Evolutionary conservation across 2,329 filamentous ascomycete species (phyloP).

Genomic region (Hypoxylon sp.): DNA sequence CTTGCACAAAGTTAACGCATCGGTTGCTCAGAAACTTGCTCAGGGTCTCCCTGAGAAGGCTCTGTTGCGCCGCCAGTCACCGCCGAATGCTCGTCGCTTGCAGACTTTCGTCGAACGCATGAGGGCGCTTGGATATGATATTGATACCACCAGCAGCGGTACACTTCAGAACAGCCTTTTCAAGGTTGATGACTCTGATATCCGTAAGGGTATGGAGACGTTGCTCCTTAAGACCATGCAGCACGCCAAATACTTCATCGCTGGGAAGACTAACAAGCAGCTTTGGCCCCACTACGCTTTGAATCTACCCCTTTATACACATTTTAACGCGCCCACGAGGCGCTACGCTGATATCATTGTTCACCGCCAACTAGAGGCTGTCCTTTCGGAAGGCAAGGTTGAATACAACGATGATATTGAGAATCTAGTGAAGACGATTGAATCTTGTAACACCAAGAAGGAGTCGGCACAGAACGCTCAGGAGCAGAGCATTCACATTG

Average conservation of each 20-base stretch:
- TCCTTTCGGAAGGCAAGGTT: conserved; percentile 83
- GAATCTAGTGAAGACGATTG: conserved; percentile 88
- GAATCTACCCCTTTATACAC: conserved; percentile 94
- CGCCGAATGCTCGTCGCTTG: conserved; percentile 89
- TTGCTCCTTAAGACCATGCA: conserved; percentile 95
- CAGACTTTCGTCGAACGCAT: conserved; percentile 94
- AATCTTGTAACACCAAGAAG: conserved; percentile 98
- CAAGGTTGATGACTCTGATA: conserved; percentile 87
- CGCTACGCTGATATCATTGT: conserved; percentile 96
- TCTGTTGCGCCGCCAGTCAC: conserved; percentile 85
- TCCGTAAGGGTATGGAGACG: conserved; percentile 98
- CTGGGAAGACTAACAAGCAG: conserved; percentile 82
- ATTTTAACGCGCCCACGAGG: conserved; percentile 95
- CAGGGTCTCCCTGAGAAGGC: conserved; percentile 90
- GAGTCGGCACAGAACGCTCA: conserved; percentile 97
- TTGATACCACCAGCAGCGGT: conserved; percentile 91
- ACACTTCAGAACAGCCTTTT: conserved; percentile 95
- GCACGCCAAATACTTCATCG: conserved; percentile 94
- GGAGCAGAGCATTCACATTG: conserved; percentile 98
- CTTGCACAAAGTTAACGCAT: conserved; percentile 90
- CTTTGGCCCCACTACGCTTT: conserved; percentile 90
- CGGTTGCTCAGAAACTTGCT: conserved; percentile 87
- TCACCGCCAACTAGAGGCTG: conserved; percentile 91
- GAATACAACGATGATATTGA: conserved; percentile 94
- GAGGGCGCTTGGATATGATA: conserved; percentile 89